Evolutionary conservation across 352 stramenopile genomes (phyloP), one percentile per base, ranked within the genome.

Genomic region (Phytophthora sp.): DNA sequence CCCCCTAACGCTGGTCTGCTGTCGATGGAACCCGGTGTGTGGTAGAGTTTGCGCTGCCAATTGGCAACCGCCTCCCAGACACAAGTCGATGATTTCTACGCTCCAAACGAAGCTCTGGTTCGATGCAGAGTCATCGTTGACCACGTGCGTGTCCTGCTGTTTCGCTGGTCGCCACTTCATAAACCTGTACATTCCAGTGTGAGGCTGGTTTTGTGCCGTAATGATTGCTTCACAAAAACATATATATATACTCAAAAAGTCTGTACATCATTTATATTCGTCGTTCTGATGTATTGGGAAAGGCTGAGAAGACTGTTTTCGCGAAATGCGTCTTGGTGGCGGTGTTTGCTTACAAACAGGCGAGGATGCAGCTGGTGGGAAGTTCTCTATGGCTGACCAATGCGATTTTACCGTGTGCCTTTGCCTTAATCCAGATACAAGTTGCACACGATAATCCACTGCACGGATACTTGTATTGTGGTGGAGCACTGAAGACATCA

Each of bases 241-340:
- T n/a, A n/a, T n/a, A n/a, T n/a, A n/a, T n/a, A n/a, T n/a, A n/a
- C n/a, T n/a, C n/a, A n/a, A n/a, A n/a, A n/a, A n/a, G n/a, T n/a
- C n/a, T n/a, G n/a, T n/a, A n/a, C n/a, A n/a, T n/a, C n/a, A n/a
- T n/a, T n/a, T n/a, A n/a, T n/a, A n/a, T n/a, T n/a, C n/a, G n/a
- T n/a, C n/a, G n/a, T n/a, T n/a, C n/a, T n/a, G n/a, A n/a, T n/a
- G n/a, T n/a, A n/a, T n/a, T n/a, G n/a, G 34, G 42, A 52, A 55
- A 62, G 53, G n/a, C 34, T 57, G 41, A 50, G 45, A 38, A 28
- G 21, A 30, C 54, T 54, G 44, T 68, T 62, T 52, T 63, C 52
- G 51, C 59, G 59, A 68, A 63, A 62, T 49, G 54, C 53, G n/a
- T 37, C 27, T 30, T 4, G 26, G 9, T 43, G 55, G 49, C 41